Evolutionary conservation across 208 protist species (phyloP).

Genomic region (Porcisia hertigi): DNA sequence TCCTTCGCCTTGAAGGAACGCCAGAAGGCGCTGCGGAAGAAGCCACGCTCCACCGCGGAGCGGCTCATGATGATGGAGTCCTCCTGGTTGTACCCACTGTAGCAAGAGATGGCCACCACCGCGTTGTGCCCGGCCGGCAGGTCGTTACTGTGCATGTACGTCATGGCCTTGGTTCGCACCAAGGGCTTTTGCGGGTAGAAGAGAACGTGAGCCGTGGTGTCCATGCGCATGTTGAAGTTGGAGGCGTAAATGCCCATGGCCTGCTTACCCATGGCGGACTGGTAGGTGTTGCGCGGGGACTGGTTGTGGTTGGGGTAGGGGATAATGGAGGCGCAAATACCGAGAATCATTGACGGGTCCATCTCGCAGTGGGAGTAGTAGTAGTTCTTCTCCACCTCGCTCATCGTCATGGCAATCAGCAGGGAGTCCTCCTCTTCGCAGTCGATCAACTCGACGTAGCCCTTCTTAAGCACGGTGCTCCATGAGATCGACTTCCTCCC

Average conservation of each 20-base stretch:
- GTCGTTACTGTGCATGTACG: conserved; percentile 94
- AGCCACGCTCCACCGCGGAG: conserved; percentile 96
- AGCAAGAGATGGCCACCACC: conserved; percentile 98
- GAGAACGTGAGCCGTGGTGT: conserved; percentile 98
- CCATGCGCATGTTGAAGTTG: conserved; percentile 97
- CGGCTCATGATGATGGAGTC: conserved; percentile 99
- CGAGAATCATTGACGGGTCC: conserved; percentile 89
- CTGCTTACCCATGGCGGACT: conserved; percentile 99
- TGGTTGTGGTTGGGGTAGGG: conserved; percentile 99
- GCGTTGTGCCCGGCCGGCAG: conserved; percentile 99
- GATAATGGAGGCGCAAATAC: conserved; percentile 95
- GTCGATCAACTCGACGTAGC: conserved; percentile 94
- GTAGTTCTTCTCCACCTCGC: conserved; percentile 70
- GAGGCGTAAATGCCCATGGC: conserved; percentile 96
- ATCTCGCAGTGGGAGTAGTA: conserved; percentile 93
- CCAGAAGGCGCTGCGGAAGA: conserved; percentile 96
- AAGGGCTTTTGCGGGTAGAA: conserved; percentile 98
- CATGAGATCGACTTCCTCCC: conserved; percentile 67
- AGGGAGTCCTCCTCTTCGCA: conserved; percentile 99
- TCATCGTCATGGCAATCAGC: conserved; percentile 93
- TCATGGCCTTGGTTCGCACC: conserved; percentile 96
- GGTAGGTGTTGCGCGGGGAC: conserved; percentile 99
- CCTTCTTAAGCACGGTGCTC: conserved; percentile 67
- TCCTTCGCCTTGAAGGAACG: conserved; percentile 83
- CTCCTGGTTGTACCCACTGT: conserved; percentile 99